Percentiles rank a stretch among this genome's conserved stretches.
phyloP scores from a whole-genome alignment of 2,329 filamentous ascomycete genomes.

The Pleomassaria siparia region DNA sequence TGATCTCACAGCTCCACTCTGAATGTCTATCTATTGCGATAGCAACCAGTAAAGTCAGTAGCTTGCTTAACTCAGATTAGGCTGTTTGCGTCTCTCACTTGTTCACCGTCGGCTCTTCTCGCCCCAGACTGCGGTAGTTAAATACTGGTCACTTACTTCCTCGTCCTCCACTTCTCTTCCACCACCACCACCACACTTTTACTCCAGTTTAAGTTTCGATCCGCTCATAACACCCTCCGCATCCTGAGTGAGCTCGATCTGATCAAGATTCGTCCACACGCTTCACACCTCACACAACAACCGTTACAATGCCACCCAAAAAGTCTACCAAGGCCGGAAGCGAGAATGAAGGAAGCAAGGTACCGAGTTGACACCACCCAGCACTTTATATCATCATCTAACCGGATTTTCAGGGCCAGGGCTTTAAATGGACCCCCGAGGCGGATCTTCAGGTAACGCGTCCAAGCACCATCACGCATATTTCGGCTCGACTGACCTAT shows the following conservation, averaged over 20 bases:
- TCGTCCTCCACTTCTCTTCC: background rate
- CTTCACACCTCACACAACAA: no score
- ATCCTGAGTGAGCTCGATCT: no score
- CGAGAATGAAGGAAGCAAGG: background rate
- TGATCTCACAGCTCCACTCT: background rate
- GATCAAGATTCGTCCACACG: no score
- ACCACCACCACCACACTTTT: background rate
- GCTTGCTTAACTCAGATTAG: no score
- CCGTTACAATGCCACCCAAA: slow-evolving; percentile 6
- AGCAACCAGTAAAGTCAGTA: background rate
- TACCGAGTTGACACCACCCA: no score
- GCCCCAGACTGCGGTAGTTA: background rate
- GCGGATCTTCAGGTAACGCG: slow-evolving; percentile 5
- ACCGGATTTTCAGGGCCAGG: no score
- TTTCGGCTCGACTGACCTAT: background rate
- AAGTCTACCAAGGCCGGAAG: background rate
- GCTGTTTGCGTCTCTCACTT: background rate
- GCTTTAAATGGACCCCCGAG: slow-evolving; percentile 8
- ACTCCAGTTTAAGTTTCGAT: no score
- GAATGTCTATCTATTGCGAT: background rate
- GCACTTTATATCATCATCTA: no score
- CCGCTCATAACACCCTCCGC: background rate
- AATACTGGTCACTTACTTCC: background rate
- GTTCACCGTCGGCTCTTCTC: background rate
- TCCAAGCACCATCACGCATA: background rate